Percentiles rank a stretch among this genome's conserved stretches.
These are phyloP conservation scores for Candida gigantensis DNA, from an alignment of 1,139 yeast genomes.

Conservation along the genomic window DNA sequence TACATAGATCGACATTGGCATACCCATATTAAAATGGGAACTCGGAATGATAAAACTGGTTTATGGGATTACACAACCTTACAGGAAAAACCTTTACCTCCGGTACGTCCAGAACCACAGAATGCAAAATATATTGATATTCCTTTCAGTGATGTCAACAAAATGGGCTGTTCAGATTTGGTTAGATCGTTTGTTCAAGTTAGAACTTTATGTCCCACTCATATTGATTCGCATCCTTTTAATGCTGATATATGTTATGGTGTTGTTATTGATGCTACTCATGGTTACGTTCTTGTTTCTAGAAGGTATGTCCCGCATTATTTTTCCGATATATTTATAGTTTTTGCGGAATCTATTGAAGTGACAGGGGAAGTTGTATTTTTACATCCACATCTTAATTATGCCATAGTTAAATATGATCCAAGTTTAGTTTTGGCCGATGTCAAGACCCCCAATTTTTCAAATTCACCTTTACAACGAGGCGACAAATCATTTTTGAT, in stretches of 20 bases:
- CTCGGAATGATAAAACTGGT: slow-evolving; percentile 80
- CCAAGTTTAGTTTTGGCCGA: slow-evolving; percentile 54
- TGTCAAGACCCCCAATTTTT: slow-evolving; percentile 61
- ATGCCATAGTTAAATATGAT: slow-evolving; percentile 82
- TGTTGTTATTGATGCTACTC: slow-evolving; percentile 73
- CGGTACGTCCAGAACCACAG: slow-evolving; percentile 48
- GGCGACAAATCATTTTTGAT: slow-evolving; percentile 77
- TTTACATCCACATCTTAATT: slow-evolving; percentile 85
- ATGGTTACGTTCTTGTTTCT: slow-evolving; percentile 80
- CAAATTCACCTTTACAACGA: slow-evolving; percentile 59
- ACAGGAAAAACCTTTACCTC: slow-evolving; percentile 62
- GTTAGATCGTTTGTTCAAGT: slow-evolving; percentile 66
- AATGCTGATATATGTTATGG: slow-evolving; percentile 70
- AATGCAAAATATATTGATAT: slow-evolving; percentile 72
- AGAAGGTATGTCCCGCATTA: slow-evolving; percentile 84
- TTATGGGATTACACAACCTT: slow-evolving; percentile 80
- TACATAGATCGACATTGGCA: slow-evolving; percentile 87
- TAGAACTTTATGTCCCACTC: slow-evolving; percentile 61
- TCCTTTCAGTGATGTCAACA: slow-evolving; percentile 52
- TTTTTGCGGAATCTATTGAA: slow-evolving; percentile 83
- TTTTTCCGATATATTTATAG: slow-evolving; percentile 72
- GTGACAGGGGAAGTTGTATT: slow-evolving; percentile 81
- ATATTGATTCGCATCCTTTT: slow-evolving; percentile 73
- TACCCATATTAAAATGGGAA: slow-evolving; percentile 67
- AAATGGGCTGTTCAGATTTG: slow-evolving; percentile 52